Percentiles rank a stretch among this genome's conserved stretches.
These are phyloP conservation scores for Ramichloridium luteum DNA, from an alignment of 2,329 filamentous ascomycete genomes.

Conservation along the genomic window DNA sequence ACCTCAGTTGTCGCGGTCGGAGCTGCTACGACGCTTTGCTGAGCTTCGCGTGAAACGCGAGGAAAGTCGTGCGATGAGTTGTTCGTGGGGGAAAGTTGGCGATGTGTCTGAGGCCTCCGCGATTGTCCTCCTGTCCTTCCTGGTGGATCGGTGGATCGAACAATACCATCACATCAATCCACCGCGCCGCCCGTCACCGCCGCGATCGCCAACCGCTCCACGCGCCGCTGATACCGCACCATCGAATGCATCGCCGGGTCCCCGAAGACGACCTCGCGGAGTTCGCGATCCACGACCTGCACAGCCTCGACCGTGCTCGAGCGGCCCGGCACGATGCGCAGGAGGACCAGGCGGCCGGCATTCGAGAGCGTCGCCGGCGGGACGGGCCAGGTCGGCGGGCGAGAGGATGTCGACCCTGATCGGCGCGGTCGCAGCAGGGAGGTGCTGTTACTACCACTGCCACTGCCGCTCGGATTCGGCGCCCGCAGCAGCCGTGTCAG, in stretches of 20 bases:
- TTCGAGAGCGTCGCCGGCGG: conserved; percentile 56
- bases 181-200: conserved; percentile 44
- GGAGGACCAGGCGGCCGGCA: conserved; percentile 55
- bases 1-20: no score
- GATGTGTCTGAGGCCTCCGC: no score
- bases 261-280: conserved; percentile 64
- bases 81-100: no score
- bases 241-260: conserved; percentile 72
- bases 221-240: conserved; percentile 59
- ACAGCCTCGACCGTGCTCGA: conserved; percentile 52
- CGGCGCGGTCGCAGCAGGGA: no score
- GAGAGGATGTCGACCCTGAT: no score
- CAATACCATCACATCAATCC: conserved; percentile 1
- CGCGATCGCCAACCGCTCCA: conserved; percentile 58
- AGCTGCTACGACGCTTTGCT: no score
- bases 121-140: no score
- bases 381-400: conserved; percentile 45
- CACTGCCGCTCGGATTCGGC: no score
- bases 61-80: no score
- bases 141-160: no score
- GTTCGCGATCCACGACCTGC: conserved; percentile 52
- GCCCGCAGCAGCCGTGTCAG: conserved; percentile 58
- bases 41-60: no score
- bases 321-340: conserved; percentile 37
- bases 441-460: conserved; percentile 30